phyloP scores from a whole-genome alignment of 495 filamentous ascomycete genomes.

The Pyrenula aspistea region DNA sequence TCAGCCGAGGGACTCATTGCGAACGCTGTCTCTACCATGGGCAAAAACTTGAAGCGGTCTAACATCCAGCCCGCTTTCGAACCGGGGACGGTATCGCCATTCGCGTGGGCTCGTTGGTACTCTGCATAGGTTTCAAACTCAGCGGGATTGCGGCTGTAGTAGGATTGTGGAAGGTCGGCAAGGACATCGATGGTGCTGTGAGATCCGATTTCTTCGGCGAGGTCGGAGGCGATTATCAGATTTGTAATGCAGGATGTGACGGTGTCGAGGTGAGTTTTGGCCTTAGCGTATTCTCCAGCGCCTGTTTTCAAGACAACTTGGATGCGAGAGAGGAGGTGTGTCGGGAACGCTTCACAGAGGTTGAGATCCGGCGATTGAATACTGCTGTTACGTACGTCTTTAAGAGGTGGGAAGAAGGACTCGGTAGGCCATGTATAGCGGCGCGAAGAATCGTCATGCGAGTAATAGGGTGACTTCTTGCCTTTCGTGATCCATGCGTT shows the following conservation, averaged over 20 bases:
- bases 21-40: slow-evolving; percentile 47
- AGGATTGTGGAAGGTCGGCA: slow-evolving; percentile 19
- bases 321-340: slow-evolving; percentile 16
- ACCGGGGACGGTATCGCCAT: slow-evolving; percentile 18
- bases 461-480: too few species aligned
- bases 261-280: slow-evolving; percentile 20
- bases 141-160: slow-evolving; percentile 15
- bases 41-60: slow-evolving; percentile 63
- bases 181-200: slow-evolving; percentile 28
- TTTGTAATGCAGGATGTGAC: slow-evolving; percentile 28
- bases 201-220: slow-evolving; percentile 25
- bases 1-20: slow-evolving; percentile 33
- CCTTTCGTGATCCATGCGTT: too few species aligned
- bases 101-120: slow-evolving; percentile 22
- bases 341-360: slow-evolving; percentile 24
- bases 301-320: slow-evolving; percentile 30
- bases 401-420: too few species aligned
- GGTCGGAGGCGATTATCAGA: slow-evolving; percentile 34
- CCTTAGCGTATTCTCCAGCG: slow-evolving; percentile 18
- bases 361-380: too few species aligned
- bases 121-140: slow-evolving; percentile 28
- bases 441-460: too few species aligned
- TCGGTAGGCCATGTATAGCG: too few species aligned
- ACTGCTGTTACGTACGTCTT: too few species aligned
- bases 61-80: slow-evolving; percentile 41